A percentile compares a stretch with the other conserved stretches of the same genome.
Evolutionary conservation across 1,284 basidiomycete genomes (phyloP).

Genomic region (Puccinia sorghi): DNA sequence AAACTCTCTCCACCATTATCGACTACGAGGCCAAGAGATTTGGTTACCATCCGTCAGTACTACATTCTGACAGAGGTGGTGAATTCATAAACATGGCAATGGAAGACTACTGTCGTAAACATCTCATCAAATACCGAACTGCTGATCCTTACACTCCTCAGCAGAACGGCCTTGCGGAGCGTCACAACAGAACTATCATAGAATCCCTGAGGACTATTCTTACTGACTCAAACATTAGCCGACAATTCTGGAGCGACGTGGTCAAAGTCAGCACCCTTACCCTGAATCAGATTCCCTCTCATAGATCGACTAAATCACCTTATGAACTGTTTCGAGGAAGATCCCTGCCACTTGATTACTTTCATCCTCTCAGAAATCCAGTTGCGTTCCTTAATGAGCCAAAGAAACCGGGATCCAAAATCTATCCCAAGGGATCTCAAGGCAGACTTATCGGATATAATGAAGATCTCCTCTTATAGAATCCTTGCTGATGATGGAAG

Average conservation of each 20-base stretch:
- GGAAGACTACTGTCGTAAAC: background rate
- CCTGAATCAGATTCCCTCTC: too few relatives aligned
- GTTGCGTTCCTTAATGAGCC: background rate
- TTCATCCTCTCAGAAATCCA: background rate
- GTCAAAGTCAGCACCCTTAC: too few relatives aligned
- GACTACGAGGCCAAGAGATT: background rate
- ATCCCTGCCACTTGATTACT: background rate
- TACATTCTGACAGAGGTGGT: background rate
- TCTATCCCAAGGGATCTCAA: background rate
- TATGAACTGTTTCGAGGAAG: background rate
- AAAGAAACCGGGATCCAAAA: background rate
- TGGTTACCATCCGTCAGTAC: background rate
- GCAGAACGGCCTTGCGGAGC: too few relatives aligned
- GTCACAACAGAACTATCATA: background rate
- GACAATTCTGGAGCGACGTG: background rate
- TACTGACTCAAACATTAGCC: background rate
- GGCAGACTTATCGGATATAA: too few relatives aligned
- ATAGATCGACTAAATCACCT: background rate
- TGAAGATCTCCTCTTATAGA: background rate
- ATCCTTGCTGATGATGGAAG: background rate
- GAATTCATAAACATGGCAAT: background rate
- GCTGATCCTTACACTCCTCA: background rate
- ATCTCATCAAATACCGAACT: background rate
- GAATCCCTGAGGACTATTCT: background rate
- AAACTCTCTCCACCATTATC: background rate